Conservation (phyloP, 2,329 filamentous ascomycete species). For the Verticillium dahliae region DNA sequence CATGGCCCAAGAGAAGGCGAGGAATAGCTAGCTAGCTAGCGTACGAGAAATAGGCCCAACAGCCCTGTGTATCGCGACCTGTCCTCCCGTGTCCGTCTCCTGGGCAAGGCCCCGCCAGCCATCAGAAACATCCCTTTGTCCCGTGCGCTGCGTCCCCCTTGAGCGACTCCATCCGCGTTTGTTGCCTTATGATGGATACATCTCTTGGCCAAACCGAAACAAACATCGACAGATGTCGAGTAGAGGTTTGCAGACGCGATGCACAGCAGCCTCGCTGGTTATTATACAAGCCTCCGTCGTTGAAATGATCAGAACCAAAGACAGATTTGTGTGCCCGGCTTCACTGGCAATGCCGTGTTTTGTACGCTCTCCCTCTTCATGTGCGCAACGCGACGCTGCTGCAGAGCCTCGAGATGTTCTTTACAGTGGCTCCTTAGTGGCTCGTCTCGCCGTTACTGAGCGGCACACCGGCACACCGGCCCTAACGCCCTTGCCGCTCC, state of each 20-base stretch:
- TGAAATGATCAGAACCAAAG: background rate
- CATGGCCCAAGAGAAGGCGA: no score
- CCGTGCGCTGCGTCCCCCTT: background rate
- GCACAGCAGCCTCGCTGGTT: background rate
- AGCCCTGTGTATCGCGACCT: background rate
- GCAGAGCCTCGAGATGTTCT: constrained; percentile 30
- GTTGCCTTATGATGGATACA: background rate
- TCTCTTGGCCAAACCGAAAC: background rate
- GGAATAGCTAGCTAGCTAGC: no score
- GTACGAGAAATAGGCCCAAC: no score
- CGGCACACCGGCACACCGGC: constrained; percentile 19
- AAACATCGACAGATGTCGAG: background rate
- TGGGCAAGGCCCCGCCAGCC: background rate
- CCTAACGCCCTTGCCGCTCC: constrained; percentile 28
- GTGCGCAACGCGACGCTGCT: constrained; percentile 23
- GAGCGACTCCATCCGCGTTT: background rate
- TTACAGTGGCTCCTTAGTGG: constrained; percentile 24
- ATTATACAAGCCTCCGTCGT: background rate
- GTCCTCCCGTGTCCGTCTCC: background rate
- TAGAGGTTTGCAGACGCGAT: background rate
- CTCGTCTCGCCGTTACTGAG: constrained; percentile 41
- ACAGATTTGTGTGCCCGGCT: background rate
- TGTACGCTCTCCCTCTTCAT: constrained; percentile 41
- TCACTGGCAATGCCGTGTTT: constrained; percentile 2
- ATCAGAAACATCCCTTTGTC: background rate